Conservation (phyloP, 2,329 filamentous ascomycete genomes). For the Xylaria sp. region DNA sequence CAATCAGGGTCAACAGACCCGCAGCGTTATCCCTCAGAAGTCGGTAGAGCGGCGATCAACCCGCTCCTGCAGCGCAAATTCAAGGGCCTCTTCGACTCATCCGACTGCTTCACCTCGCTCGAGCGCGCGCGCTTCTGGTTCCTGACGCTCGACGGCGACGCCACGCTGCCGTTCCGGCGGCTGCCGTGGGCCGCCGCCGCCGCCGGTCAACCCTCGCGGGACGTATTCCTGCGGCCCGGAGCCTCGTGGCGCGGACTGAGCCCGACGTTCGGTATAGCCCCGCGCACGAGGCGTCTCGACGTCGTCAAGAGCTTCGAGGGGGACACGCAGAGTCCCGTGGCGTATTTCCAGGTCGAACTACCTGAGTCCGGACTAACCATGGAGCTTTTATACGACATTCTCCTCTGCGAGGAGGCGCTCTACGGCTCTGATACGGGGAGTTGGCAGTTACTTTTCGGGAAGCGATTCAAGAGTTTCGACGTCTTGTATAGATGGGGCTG, state of each 20-base stretch:
- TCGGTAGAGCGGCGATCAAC: slow-evolving; percentile 8
- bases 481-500: slow-evolving; percentile 26
- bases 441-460: slow-evolving; percentile 23
- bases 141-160: slow-evolving; percentile 36
- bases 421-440: slow-evolving; percentile 13
- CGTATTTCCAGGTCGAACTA: slow-evolving; percentile 25
- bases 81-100: slow-evolving; percentile 31
- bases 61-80: slow-evolving; percentile 31
- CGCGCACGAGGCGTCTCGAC: slow-evolving; percentile 11
- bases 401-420: slow-evolving; percentile 29
- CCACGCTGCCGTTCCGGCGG: slow-evolving; percentile 34
- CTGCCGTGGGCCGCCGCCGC: slow-evolving; percentile 30
- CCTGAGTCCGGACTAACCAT: slow-evolving; percentile 21
- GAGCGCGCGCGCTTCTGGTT: slow-evolving; percentile 27
- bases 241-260: slow-evolving; percentile 37
- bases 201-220: neutral
- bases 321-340: neutral
- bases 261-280: slow-evolving; percentile 14
- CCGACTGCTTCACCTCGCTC: slow-evolving; percentile 31
- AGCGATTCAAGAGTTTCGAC: slow-evolving; percentile 26
- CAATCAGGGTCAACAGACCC: too few species aligned
- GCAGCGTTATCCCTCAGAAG: too few species aligned
- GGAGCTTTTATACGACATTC: slow-evolving; percentile 20
- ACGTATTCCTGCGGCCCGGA: slow-evolving; percentile 30
- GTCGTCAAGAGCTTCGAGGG: slow-evolving; percentile 24